Base-by-base conservation (phyloP, 2,329 filamentous ascomycete genomes). In the Talaromyces verruculosus region DNA sequence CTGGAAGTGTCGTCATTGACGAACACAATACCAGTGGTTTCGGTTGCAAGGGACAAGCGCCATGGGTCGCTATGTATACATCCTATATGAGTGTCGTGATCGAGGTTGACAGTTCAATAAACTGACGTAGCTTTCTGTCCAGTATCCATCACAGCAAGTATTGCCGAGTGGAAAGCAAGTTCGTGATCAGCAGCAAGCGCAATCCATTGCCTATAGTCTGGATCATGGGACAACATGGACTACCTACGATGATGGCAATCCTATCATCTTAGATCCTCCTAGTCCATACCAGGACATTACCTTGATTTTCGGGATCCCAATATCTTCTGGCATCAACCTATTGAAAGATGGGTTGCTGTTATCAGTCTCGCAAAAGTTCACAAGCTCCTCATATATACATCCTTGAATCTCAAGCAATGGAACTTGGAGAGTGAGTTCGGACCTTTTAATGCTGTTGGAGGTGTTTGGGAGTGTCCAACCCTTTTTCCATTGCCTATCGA, bases 191-290 rank as follows among this genome's bases (percentile, higher is more conserved):
- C 72, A 70, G 30, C 69, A 89, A 71, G 82, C 81, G 1, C 88
- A 90, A 72, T 0, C 74, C 2, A 51, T 51, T 30, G 22, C 47
- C 11, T 51, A 51, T 17, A 51, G 47, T 17, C 22, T 78, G 28
- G 88, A 90, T 68, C 83, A 83, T 15, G 88, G 88, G 17, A 87
- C 85, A 71, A 86, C 83, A 0, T 90, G 89, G 70, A 81, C 80
- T 2, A 45, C 85, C 47, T 90, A 89, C 67, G 77, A 80, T 3
- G 68, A 66, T 6, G 75, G 73, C 1, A 90, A 90, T 67, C 88
- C 88, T 0, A 84, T 90, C 10, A 84, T 90, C 41, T 75, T 80
- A 63, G 82, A 71, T 3, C 62, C 62, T n/a, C 83, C 74, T 77
- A 79, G 68, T 7, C 22, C 47, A 77, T 76, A 35, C 82, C 88